Conservation (phyloP, 306 rosid genomes). For the Quercus cerris region DNA sequence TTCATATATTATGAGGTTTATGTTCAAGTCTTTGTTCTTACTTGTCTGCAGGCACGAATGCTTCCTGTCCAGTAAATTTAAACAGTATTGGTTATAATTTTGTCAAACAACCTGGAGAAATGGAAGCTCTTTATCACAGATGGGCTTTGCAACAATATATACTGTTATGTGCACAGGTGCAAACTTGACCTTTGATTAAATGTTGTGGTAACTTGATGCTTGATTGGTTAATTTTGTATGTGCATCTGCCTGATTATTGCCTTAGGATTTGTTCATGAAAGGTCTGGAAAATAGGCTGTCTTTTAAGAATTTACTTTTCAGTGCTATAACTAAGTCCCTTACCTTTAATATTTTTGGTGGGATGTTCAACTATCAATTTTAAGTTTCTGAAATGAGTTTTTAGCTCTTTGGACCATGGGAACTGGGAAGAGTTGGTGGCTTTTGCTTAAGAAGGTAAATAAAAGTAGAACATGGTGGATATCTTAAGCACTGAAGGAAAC, state of each 20-base stretch:
- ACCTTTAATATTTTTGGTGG: background rate
- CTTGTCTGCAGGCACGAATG: slow-evolving; percentile 29
- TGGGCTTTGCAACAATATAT: slow-evolving; percentile 85
- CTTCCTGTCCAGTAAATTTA: slow-evolving; percentile 30
- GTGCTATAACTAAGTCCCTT: background rate
- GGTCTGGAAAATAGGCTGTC: background rate
- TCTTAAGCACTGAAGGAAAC: too few relatives aligned
- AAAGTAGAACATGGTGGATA: too few relatives aligned
- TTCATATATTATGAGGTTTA: slow-evolving; percentile 8
- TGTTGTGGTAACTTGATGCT: background rate
- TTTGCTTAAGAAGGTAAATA: too few relatives aligned
- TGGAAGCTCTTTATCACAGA: slow-evolving; percentile 62
- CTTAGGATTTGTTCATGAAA: background rate
- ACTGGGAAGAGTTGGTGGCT: background rate
- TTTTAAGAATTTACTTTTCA: background rate
- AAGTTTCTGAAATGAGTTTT: too few relatives aligned
- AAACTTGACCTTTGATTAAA: background rate
- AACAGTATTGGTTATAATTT: slow-evolving; percentile 61
- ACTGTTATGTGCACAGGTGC: slow-evolving; percentile 85
- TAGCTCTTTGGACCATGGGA: background rate
- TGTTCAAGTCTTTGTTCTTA: slow-evolving; percentile 16
- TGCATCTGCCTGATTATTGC: background rate
- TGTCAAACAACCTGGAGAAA: slow-evolving; percentile 41
- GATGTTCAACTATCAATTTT: too few relatives aligned
- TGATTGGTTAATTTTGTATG: background rate